Conservation (phyloP, 345 rosid species). For the Sisymbrium irio region DNA sequence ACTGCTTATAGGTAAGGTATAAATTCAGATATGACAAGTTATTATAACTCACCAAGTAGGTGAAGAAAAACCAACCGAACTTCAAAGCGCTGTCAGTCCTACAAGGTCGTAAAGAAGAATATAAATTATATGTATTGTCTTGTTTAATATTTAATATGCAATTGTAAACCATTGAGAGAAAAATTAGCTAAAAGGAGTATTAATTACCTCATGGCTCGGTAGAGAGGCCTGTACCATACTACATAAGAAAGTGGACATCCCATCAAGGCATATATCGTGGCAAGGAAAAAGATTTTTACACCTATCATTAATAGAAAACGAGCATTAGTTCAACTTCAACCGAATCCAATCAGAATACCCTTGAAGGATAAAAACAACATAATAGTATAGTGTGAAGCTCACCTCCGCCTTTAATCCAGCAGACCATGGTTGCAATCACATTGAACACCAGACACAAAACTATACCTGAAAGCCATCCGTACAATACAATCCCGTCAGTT, state of each 20-base stretch:
- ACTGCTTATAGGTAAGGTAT: neutral
- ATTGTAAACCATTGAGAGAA: neutral
- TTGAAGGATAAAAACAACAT: neutral
- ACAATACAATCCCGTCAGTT: neutral
- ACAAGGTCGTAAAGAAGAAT: conserved; percentile 37
- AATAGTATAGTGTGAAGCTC: conserved; percentile 22
- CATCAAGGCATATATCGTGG: conserved; percentile 72
- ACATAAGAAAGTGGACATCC: conserved; percentile 91
- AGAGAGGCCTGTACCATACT: conserved; percentile 96
- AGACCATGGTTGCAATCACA: conserved; percentile 71
- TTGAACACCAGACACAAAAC: conserved; percentile 85
- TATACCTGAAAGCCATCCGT: conserved; percentile 56
- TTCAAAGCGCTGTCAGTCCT: conserved; percentile 98
- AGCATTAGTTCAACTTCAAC: neutral
- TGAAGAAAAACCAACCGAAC: conserved; percentile 92
- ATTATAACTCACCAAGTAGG: conserved; percentile 74
- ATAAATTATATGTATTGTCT: neutral
- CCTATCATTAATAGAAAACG: conserved; percentile 46
- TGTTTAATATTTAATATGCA: neutral
- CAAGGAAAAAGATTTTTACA: conserved; percentile 87
- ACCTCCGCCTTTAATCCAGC: conserved; percentile 98
- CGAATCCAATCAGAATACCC: conserved; percentile 9
- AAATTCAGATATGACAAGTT: neutral
- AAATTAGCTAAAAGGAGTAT: neutral
- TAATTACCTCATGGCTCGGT: conserved; percentile 90